phyloP scores from a whole-genome alignment of 306 rosid species.

The Betula pendula region DNA sequence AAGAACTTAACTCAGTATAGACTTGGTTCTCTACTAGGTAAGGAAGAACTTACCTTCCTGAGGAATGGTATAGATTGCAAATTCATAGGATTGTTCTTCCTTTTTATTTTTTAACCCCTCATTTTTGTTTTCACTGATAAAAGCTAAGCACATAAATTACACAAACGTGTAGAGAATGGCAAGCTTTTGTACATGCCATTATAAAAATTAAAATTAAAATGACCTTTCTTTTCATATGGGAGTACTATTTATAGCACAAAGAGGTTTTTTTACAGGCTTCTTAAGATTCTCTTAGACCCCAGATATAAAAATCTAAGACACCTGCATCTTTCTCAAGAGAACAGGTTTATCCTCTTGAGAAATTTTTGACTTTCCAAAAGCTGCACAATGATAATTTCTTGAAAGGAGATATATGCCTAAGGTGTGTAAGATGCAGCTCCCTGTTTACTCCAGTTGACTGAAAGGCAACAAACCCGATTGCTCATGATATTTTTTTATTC shows the following conservation, averaged over 20 bases:
- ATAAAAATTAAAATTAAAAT: background rate
- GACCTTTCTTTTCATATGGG: background rate
- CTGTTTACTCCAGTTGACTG: background rate
- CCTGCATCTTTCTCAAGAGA: background rate
- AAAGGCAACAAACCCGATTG: background rate
- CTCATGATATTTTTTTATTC: background rate
- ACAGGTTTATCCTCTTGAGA: background rate
- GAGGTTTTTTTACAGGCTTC: background rate
- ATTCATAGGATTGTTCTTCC: background rate
- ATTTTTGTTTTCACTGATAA: conserved; percentile 7
- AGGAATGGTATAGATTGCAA: background rate
- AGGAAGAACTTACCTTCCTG: background rate
- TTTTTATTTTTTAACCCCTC: background rate
- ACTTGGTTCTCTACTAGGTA: background rate
- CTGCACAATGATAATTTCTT: background rate
- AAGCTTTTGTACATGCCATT: conserved; percentile 1
- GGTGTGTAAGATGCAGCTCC: background rate
- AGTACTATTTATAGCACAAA: background rate
- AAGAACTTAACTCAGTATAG: conserved; percentile 15
- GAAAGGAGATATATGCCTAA: background rate
- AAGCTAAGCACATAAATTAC: conserved; percentile 20
- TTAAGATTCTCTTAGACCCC: background rate
- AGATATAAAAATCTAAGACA: background rate
- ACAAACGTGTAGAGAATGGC: conserved; percentile 5
- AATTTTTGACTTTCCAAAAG: background rate